A percentile compares a stretch with the other conserved stretches of the same genome.
These are phyloP conservation scores for Clausena lansium DNA, from an alignment of 345 rosid genomes.

Conservation along the genomic window DNA sequence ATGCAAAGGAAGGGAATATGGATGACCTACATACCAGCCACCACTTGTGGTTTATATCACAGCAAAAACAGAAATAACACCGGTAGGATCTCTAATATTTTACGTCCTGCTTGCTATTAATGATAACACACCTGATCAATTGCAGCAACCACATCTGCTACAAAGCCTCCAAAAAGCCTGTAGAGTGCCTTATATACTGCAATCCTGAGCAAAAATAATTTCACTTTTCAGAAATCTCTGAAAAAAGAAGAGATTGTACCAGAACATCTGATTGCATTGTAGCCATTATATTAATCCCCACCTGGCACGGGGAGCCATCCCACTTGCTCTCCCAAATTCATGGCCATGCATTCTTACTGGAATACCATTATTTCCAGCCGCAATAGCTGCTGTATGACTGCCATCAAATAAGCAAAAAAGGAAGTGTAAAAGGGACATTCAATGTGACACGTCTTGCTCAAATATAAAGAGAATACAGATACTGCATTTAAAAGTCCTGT, in stretches of 20 bases:
- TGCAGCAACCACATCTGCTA: conserved; percentile 98
- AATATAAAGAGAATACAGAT: background rate
- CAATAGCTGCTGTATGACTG: conserved; percentile 99
- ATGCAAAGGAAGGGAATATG: background rate
- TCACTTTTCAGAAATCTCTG: background rate
- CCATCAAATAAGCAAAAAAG: conserved; percentile 13
- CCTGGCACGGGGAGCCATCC: conserved; percentile 99
- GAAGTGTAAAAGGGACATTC: conserved; percentile 19
- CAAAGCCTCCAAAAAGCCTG: conserved; percentile 93
- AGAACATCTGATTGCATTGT: background rate
- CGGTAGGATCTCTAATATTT: background rate
- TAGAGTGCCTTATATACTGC: conserved; percentile 96
- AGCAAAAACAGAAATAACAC: conserved; percentile 1
- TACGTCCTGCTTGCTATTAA: background rate
- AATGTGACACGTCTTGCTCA: conserved; percentile 12
- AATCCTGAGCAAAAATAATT: conserved; percentile 48
- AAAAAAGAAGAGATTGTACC: conserved; percentile 5
- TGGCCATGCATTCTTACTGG: conserved; percentile 89
- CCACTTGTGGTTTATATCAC: background rate
- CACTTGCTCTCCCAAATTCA: conserved; percentile 99
- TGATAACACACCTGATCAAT: conserved; percentile 74
- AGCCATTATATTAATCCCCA: conserved; percentile 24
- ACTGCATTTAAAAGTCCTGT: background rate
- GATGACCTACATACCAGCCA: background rate
- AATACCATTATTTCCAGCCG: conserved; percentile 98